Percentiles rank a stretch among this genome's conserved stretches.
Conservation (phyloP, 2,329 filamentous ascomycete species). For the Ophiosphaerella korrae region DNA sequence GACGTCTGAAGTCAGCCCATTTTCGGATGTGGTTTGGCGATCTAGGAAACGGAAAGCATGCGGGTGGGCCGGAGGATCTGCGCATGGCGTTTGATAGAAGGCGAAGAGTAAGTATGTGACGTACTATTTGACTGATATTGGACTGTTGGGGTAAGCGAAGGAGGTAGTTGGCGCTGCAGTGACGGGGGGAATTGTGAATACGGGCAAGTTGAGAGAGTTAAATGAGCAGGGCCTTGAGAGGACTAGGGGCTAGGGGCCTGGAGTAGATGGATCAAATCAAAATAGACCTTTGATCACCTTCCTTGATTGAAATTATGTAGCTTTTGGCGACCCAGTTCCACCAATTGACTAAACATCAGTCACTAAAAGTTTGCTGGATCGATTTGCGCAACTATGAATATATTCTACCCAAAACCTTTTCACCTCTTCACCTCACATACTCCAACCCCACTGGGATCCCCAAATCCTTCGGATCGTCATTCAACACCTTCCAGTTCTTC, state of each 20-base stretch:
- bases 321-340: no score
- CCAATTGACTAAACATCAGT: no score
- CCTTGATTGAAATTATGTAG: no score
- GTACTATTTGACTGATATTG: constrained; percentile 47
- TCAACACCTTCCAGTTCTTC: constrained; percentile 11
- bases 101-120: constrained; percentile 48
- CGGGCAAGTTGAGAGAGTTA: constrained; percentile 51
- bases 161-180: constrained; percentile 40
- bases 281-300: no score
- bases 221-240: constrained; percentile 56
- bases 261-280: constrained; percentile 12
- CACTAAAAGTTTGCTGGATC: no score
- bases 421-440: background rate
- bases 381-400: no score
- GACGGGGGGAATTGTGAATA: constrained; percentile 40
- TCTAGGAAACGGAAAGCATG: constrained; percentile 55
- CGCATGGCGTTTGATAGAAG: constrained; percentile 50
- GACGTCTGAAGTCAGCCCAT: constrained; percentile 50
- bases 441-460: constrained; percentile 18
- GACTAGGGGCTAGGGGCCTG: constrained; percentile 35
- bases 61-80: constrained; percentile 53
- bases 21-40: constrained; percentile 57
- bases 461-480: constrained; percentile 4
- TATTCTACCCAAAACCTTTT: background rate
- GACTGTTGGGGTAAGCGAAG: constrained; percentile 46